phyloP scores from a whole-genome alignment of 2,329 filamentous ascomycete genomes.

The Fusarium denticulatum region DNA sequence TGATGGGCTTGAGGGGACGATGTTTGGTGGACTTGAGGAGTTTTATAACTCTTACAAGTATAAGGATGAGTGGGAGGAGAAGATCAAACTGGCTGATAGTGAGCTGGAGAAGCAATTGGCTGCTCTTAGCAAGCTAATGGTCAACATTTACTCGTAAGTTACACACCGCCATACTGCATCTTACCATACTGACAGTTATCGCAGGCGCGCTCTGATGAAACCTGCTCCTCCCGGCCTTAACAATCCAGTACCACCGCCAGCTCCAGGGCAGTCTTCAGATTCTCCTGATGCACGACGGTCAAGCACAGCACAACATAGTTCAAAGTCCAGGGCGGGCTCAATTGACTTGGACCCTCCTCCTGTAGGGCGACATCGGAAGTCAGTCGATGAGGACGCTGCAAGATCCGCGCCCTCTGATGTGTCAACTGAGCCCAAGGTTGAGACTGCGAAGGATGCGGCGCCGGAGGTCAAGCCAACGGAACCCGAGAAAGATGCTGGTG shows the following conservation, averaged over 20 bases:
- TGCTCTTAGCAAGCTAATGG: constrained; percentile 44
- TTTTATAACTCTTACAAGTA: constrained; percentile 49
- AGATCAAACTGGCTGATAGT: constrained; percentile 44
- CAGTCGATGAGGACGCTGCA: not conserved
- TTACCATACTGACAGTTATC: not conserved
- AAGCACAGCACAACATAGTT: not conserved
- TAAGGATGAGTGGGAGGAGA: constrained; percentile 46
- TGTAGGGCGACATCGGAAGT: not conserved
- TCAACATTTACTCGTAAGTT: constrained; percentile 49
- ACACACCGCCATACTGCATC: too few species aligned
- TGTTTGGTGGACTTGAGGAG: constrained; percentile 39
- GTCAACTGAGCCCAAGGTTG: not conserved
- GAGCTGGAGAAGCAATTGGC: constrained; percentile 45
- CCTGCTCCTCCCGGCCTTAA: constrained; percentile 35
- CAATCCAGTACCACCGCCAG: constrained; percentile 23
- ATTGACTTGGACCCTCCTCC: constrained; percentile 29
- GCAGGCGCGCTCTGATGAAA: constrained; percentile 45
- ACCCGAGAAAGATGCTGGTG: not conserved
- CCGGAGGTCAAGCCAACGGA: not conserved
- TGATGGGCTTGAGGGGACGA: constrained; percentile 33
- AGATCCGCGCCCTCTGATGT: not conserved
- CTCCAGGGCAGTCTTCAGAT: not conserved
- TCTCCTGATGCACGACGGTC: not conserved
- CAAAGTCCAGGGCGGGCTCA: constrained; percentile 4
- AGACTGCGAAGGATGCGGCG: fast-evolving